A percentile compares a stretch with the other conserved stretches of the same genome.
These are phyloP conservation scores for Crucihimalaya himalaica DNA, from an alignment of 345 rosid species.

Conservation along the genomic window DNA sequence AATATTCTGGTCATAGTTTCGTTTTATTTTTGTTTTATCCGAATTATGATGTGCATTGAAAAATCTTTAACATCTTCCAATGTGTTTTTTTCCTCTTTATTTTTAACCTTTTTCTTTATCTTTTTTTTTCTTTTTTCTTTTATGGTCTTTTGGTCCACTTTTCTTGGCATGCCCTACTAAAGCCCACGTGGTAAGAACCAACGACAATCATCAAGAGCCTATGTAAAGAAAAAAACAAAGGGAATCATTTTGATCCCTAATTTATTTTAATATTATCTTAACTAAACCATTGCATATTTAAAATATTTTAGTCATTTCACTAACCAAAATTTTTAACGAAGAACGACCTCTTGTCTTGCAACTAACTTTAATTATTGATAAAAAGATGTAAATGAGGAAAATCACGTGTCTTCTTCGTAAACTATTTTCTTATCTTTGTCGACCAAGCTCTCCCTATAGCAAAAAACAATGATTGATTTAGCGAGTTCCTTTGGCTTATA, in stretches of 20 bases:
- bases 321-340: conserved; percentile 13
- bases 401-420: conserved; percentile 10
- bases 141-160: conserved; percentile 44
- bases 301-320: neutral
- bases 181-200: conserved; percentile 38
- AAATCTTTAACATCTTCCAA: conserved; percentile 21
- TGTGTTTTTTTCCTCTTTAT: conserved; percentile 21
- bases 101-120: conserved; percentile 17
- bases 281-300: neutral
- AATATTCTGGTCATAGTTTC: conserved; percentile 19
- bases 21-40: conserved; percentile 29
- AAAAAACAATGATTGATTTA: neutral
- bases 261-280: neutral
- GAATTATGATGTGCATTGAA: conserved; percentile 4
- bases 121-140: conserved; percentile 2
- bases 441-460: conserved; percentile 16
- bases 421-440: neutral
- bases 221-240: conserved; percentile 2
- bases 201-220: conserved; percentile 40
- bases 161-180: conserved; percentile 35
- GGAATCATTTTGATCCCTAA: conserved; percentile 27
- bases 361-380: conserved; percentile 21
- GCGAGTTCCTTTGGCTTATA: conserved; percentile 2
- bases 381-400: conserved; percentile 14
- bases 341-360: conserved; percentile 12